phyloP scores from a whole-genome alignment of 2,329 filamentous ascomycete species.

The Tolypocladium amazonense region DNA sequence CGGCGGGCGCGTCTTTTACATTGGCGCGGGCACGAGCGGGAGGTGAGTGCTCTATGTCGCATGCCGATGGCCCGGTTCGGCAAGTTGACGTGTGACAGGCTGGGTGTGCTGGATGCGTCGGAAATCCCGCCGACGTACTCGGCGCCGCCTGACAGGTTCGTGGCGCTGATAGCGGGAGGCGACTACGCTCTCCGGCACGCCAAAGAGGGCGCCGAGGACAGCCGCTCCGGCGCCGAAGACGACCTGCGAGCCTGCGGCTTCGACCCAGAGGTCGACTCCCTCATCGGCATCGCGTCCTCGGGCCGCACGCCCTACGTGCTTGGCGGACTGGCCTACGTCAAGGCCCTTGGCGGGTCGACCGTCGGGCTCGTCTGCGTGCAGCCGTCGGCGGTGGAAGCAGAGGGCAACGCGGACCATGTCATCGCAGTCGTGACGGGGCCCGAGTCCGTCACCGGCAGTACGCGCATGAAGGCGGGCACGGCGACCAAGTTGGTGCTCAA shows the following conservation, averaged over 20 bases:
- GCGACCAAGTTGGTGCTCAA: slow-evolving; percentile 31
- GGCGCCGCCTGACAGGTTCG: slow-evolving; percentile 24
- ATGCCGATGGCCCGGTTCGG: neutral
- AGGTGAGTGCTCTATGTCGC: slow-evolving; percentile 14
- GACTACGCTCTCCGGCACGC: slow-evolving; percentile 27
- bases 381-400: slow-evolving; percentile 12
- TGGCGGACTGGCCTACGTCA: slow-evolving; percentile 19
- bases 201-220: slow-evolving; percentile 30
- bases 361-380: slow-evolving; percentile 27
- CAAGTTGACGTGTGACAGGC: slow-evolving; percentile 10
- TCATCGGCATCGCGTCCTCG: slow-evolving; percentile 31
- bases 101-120: slow-evolving; percentile 28
- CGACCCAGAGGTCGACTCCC: slow-evolving; percentile 19
- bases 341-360: slow-evolving; percentile 21
- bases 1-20: slow-evolving; percentile 11
- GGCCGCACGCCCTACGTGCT: slow-evolving; percentile 31
- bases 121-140: slow-evolving; percentile 31
- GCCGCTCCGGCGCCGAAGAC: slow-evolving; percentile 15
- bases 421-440: slow-evolving; percentile 28
- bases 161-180: slow-evolving; percentile 29
- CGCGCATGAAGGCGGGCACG: slow-evolving; percentile 32
- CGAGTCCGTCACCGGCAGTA: slow-evolving; percentile 33
- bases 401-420: slow-evolving; percentile 14
- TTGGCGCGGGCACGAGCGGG: slow-evolving; percentile 32
- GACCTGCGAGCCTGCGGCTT: slow-evolving; percentile 20